Base-by-base conservation (phyloP, 371 early-diverging fungal species). In the Apophysomyces ossiformis region DNA sequence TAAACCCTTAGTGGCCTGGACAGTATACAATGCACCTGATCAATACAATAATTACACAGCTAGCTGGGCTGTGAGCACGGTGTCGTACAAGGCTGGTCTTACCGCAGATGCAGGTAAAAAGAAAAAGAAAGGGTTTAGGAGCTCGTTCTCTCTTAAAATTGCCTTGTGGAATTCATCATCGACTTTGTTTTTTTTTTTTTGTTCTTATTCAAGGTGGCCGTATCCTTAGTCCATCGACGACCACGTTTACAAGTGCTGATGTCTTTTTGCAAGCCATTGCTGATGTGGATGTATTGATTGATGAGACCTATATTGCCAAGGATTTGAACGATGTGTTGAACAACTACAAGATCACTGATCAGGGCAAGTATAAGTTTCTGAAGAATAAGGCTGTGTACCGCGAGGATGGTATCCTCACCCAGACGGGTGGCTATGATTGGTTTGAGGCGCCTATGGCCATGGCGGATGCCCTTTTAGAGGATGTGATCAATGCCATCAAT, bases 1-100 rank as follows among this genome's bases (percentile, higher is more conserved):
- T 18, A 85, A 87, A 69, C 90, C 90, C 8, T 66, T 85, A 15
- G 82, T 93, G 45, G 90, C 90, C 32, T 93, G 92, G 92, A 74
- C 88, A 43, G 65, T 71, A 35, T 90, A 86, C 70, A 75, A 76
- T 37, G 90, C 87, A 7, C 89, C 91, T n/a, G 68, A 81, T 4
- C 61, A 74, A 57, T 90, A 70, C 76, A 90, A 90, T 72, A 81
- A 89, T 74, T 89, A 92, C 74, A 86, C 84, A 15, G 87, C 85
- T 32, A 81, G 82, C 58, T 93, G 90, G 87, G 65, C 70, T 36
- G 61, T 93, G 21, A 86, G 85, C 45, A 66, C 60, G 35, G 89
- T 87, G 21, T 67, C 68, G 43, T 91, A 84, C 81, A 91, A 92
- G 72, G 77, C 72, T 67, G 76, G 81, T 13, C 65, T 92, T 16